Percentiles rank a stretch among this genome's conserved stretches.
phyloP scores from a whole-genome alignment of 202 grass and related monocot species.

The Bolboschoenoplectus hybrid region DNA sequence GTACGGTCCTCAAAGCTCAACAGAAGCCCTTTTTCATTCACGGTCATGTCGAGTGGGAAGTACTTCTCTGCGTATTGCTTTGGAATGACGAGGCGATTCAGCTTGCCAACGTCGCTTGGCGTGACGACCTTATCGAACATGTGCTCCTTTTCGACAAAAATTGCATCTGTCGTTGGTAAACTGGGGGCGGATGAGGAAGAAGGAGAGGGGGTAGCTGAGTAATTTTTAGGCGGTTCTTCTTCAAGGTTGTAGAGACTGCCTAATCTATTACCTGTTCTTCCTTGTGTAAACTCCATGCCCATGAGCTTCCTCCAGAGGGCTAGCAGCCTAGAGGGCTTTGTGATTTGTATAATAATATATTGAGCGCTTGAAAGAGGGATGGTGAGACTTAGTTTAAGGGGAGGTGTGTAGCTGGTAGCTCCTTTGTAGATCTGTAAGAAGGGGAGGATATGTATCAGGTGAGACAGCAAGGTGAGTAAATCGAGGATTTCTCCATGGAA shows the following conservation, averaged over 20 bases:
- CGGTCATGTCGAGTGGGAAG: slow-evolving; percentile 66
- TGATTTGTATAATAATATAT: slow-evolving; percentile 16
- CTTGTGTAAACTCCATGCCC: slow-evolving; percentile 39
- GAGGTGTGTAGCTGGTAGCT: neutral
- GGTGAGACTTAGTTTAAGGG: neutral
- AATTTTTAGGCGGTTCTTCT: slow-evolving; percentile 33
- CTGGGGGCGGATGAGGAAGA: slow-evolving; percentile 44
- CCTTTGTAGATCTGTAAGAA: neutral
- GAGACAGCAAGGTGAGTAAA: slow-evolving; percentile 3
- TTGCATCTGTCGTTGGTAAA: slow-evolving; percentile 36
- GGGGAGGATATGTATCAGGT: neutral
- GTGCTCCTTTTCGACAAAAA: slow-evolving; percentile 78
- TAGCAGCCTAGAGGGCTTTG: neutral
- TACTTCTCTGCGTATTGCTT: slow-evolving; percentile 98
- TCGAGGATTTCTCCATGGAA: neutral
- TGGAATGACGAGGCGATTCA: slow-evolving; percentile 89
- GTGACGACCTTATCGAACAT: slow-evolving; percentile 99
- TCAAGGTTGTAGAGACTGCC: slow-evolving; percentile 33
- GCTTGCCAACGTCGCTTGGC: slow-evolving; percentile 94
- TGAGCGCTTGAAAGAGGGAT: neutral
- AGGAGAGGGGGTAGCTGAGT: neutral
- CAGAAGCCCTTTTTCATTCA: slow-evolving; percentile 71
- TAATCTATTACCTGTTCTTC: slow-evolving; percentile 22
- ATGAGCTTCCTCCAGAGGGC: slow-evolving; percentile 8
- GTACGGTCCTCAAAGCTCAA: slow-evolving; percentile 86